phyloP scores from a whole-genome alignment of 2,329 filamentous ascomycete genomes.

The Ophiostoma sp. region DNA sequence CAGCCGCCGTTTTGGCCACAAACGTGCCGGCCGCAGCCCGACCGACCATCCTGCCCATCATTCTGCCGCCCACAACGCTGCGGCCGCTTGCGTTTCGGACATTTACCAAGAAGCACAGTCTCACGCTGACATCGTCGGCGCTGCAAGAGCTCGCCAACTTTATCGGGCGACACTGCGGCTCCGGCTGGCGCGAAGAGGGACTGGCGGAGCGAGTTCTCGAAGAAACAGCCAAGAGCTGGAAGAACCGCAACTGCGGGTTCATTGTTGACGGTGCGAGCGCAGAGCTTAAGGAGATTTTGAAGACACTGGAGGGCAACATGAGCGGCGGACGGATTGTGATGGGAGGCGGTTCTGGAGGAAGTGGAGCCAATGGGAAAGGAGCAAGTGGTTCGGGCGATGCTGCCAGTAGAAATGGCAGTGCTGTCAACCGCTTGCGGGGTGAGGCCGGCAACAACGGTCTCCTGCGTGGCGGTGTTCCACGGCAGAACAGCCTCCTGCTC shows the following conservation, averaged over 20 bases:
- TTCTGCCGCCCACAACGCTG: constrained; percentile 82
- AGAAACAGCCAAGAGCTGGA: constrained; percentile 89
- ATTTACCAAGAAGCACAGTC: constrained; percentile 95
- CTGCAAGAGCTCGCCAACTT: constrained; percentile 83
- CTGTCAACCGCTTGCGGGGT: constrained; percentile 4
- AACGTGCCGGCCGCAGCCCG: constrained; percentile 66
- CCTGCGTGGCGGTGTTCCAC: constrained; percentile 45
- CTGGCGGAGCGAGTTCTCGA: constrained; percentile 90
- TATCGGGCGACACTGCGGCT: constrained; percentile 89
- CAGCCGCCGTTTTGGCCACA: constrained; percentile 83
- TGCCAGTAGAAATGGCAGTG: not conserved
- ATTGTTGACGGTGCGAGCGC: constrained; percentile 83
- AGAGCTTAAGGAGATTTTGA: constrained; percentile 78
- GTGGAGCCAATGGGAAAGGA: not conserved
- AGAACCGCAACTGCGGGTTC: constrained; percentile 81
- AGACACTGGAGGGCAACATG: constrained; percentile 84
- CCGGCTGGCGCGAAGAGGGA: constrained; percentile 94
- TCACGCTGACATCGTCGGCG: constrained; percentile 86
- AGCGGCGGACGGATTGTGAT: constrained; percentile 68
- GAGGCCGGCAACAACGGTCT: not conserved
- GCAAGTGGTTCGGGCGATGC: not conserved
- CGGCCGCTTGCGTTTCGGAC: constrained; percentile 90
- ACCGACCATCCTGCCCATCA: constrained; percentile 74
- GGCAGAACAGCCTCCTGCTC: constrained; percentile 66
- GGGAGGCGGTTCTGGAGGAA: constrained; percentile 39